Evolutionary conservation across 2,329 filamentous ascomycete genomes (phyloP), one percentile per base, ranked within the genome.

Genomic region (Colletotrichum horii): DNA sequence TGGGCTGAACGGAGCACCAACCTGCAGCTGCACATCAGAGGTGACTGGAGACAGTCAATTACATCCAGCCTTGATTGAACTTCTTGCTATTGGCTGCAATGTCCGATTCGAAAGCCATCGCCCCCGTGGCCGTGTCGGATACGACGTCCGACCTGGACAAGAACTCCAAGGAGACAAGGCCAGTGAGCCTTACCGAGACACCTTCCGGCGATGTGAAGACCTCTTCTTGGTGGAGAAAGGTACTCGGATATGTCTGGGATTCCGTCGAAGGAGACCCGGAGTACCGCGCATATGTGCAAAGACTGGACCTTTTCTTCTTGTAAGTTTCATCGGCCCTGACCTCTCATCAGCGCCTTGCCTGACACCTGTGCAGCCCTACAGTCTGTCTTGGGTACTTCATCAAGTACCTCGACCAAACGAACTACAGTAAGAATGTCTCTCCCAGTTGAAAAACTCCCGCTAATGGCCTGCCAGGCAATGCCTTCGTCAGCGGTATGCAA

Each of bases 351-450:
- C 1, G 9, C 24, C 4, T 66, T 11, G 14, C 12, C 28, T 52
- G 1, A 52, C n/a, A 0, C 3, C 0, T 16, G 2, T 5, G 15
- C 19, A 74, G 71, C 34, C 71, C 71, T 2, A 74, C 71, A 6
- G 68, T 71, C 16, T 71, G 72, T n/a, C n/a, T 71, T 1, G 68
- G 72, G 1, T 71, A 71, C 30, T 75, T 75, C 24, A 75, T 71
- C 52, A 71, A 82, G 67, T 80, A 80, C 36, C 70, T 82, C 5
- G 80, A 82, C 58, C 80, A 81, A 58, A 74, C 80, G 14, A 85
- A 85, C 48, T 80, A 85, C 15, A 80, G 71, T 71, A 22, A 58
- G 71, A 14, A 3, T 4, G 61, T 65, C 6, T n/a, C 12, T n/a
- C 3, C 12, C 11, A 60, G 43, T 34, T 32, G 4, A 32, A 6